A percentile compares a stretch with the other conserved stretches of the same genome.
Evolutionary conservation across 192 early-diverging fungal species (phyloP).

Genomic region (Diversispora epigaea): DNA sequence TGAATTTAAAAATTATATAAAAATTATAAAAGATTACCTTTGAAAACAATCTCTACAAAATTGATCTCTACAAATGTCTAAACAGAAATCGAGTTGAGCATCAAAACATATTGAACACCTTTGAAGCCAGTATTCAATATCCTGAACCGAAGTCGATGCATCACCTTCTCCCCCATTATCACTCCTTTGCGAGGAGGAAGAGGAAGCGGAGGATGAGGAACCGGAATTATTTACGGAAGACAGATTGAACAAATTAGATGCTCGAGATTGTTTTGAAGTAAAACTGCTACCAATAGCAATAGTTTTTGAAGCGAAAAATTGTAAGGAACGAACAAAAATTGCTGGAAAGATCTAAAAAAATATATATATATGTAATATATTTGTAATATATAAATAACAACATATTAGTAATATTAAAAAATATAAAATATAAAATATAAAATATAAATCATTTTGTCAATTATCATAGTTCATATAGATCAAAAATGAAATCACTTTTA

Average conservation of each 20-base stretch:
- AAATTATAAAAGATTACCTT: constrained; percentile 37
- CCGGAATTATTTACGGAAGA: constrained; percentile 16
- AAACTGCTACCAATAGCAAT: not conserved
- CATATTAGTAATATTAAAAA: too few species aligned
- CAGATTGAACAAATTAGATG: constrained; percentile 9
- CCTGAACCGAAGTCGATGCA: constrained; percentile 27
- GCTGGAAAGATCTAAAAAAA: constrained; percentile 20
- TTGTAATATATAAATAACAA: not conserved
- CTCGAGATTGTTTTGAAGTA: not conserved
- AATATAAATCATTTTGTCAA: too few species aligned
- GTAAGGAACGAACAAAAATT: constrained; percentile 21
- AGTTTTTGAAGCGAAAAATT: constrained; percentile 25
- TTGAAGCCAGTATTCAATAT: constrained; percentile 56
- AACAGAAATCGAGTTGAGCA: constrained; percentile 53
- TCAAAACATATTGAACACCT: constrained; percentile 63
- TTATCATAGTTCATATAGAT: too few species aligned
- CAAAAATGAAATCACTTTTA: not conserved
- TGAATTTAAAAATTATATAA: not conserved
- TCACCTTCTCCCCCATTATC: constrained; percentile 36
- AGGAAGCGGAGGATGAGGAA: constrained; percentile 1
- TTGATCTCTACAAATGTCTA: constrained; percentile 57
- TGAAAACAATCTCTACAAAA: constrained; percentile 57
- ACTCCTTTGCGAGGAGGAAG: constrained; percentile 31
- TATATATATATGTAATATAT: not conserved
- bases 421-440: too few species aligned